Evolutionary conservation across 257 asterid species (phyloP).

Genomic region (Datura wrightii): DNA sequence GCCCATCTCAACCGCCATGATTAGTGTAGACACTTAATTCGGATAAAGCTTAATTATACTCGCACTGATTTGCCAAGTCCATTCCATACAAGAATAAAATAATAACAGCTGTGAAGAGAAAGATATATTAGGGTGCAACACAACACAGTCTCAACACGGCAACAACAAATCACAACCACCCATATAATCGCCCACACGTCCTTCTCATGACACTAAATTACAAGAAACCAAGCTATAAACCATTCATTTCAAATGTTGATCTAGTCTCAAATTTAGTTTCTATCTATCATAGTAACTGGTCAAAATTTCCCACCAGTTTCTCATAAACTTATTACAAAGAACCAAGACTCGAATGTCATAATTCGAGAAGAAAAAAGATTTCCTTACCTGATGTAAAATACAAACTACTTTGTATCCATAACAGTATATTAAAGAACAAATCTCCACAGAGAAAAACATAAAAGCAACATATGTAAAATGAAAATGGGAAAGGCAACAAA

Average conservation of each 20-base stretch:
- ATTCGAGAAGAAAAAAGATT: not conserved
- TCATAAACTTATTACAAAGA: not conserved
- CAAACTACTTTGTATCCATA: not conserved
- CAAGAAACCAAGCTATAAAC: not conserved
- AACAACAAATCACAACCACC: not conserved
- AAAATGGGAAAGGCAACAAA: not conserved
- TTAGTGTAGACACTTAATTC: not conserved
- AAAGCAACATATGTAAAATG: not conserved
- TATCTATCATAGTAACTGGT: not conserved
- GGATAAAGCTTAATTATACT: not conserved
- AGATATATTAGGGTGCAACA: not conserved
- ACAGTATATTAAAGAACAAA: not conserved
- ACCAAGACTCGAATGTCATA: too few relatives aligned
- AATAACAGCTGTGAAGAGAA: too few relatives aligned
- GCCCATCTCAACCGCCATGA: not conserved
- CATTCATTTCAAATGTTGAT: not conserved
- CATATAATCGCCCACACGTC: not conserved
- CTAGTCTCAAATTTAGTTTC: not conserved
- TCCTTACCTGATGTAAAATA: not conserved
- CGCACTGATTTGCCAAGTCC: not conserved
- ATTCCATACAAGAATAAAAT: not conserved
- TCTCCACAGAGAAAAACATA: not conserved
- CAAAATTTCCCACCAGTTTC: not conserved
- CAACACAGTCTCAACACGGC: not conserved
- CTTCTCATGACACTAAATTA: not conserved